phyloP scores from a whole-genome alignment of 1,139 yeast genomes.

The Geotrichum bryndzae region DNA sequence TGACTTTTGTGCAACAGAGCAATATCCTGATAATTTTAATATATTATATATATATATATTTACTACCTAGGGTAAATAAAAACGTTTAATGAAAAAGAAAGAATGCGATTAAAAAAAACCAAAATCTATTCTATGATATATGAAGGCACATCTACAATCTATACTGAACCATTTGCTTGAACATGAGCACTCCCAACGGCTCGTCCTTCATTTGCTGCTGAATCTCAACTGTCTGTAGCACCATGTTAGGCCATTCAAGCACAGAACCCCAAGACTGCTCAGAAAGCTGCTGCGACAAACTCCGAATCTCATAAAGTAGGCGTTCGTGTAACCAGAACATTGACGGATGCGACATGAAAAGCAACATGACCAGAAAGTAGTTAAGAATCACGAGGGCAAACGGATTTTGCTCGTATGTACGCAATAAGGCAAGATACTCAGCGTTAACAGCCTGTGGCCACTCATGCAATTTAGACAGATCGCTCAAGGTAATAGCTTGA shows the following conservation, averaged over 20 bases:
- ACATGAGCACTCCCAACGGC: conserved; percentile 7
- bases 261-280: conserved; percentile 1
- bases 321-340: conserved; percentile 13
- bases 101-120: not conserved
- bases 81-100: too few relatives aligned
- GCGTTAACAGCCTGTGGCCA: conserved; percentile 10
- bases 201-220: conserved; percentile 1
- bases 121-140: not conserved
- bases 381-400: conserved; percentile 11
- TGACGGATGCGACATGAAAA: conserved; percentile 2
- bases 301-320: conserved; percentile 1
- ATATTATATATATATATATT: not conserved
- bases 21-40: not conserved
- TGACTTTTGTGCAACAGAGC: not conserved
- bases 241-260: conserved; percentile 11
- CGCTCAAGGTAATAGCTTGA: not conserved
- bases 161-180: conserved; percentile 12
- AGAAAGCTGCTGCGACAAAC: not conserved
- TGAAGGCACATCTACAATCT: not conserved
- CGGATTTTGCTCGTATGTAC: conserved; percentile 2
- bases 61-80: too few relatives aligned
- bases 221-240: conserved; percentile 2
- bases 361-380: conserved; percentile 6
- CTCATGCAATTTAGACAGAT: conserved; percentile 3
- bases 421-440: not conserved